Conservation (phyloP, 1,284 basidiomycete genomes). For the Fereydounia khargensis region DNA sequence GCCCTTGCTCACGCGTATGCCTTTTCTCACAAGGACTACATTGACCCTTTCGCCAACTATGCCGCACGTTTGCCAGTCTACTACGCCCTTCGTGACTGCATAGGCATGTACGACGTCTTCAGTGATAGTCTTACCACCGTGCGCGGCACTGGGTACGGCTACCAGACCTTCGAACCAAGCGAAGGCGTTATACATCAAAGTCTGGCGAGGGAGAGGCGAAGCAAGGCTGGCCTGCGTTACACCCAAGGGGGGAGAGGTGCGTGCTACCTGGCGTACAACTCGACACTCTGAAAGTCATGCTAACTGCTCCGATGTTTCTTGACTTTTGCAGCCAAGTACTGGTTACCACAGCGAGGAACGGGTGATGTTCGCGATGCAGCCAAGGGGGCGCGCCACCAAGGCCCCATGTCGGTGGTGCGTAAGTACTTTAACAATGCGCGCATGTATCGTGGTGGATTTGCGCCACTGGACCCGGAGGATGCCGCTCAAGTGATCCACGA, state of each 20-base stretch:
- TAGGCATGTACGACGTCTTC: constrained; percentile 77
- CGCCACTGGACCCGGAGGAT: constrained; percentile 72
- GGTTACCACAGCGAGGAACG: constrained; percentile 42
- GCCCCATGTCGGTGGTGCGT: constrained; percentile 59
- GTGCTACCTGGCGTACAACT: constrained; percentile 1
- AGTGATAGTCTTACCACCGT: constrained; percentile 82
- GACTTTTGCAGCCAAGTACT: constrained; percentile 58
- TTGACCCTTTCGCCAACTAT: constrained; percentile 36
- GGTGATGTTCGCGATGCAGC: constrained; percentile 21
- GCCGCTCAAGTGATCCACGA: constrained; percentile 69
- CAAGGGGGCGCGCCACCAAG: constrained; percentile 43
- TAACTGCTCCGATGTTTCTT: background rate
- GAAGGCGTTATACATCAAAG: constrained; percentile 78
- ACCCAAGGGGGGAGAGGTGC: constrained; percentile 79
- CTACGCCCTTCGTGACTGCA: constrained; percentile 74
- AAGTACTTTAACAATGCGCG: constrained; percentile 61
- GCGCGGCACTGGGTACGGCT: constrained; percentile 84
- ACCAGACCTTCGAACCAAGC: constrained; percentile 90
- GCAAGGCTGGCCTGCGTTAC: constrained; percentile 73
- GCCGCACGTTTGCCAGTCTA: constrained; percentile 46
- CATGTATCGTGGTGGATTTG: constrained; percentile 67
- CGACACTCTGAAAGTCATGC: background rate
- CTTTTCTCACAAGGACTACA: constrained; percentile 61
- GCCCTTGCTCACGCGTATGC: constrained; percentile 88
- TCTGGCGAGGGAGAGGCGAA: constrained; percentile 32